A percentile compares a stretch with the other conserved stretches of the same genome.
Evolutionary conservation across 208 protist species (phyloP).

Genomic region (Trypanosoma grayi): DNA sequence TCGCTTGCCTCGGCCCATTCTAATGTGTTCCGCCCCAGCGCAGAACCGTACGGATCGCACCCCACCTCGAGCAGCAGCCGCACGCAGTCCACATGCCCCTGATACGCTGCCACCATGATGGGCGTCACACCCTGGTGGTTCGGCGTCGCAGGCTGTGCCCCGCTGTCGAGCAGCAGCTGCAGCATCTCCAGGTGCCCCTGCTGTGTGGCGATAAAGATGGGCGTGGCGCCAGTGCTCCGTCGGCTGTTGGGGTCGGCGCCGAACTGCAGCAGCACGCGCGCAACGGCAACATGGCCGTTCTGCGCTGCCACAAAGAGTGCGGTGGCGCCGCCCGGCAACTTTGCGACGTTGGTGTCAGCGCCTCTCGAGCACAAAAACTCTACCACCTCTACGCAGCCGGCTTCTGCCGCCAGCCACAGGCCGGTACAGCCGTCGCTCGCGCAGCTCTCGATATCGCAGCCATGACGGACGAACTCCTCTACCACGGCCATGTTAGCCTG

Average conservation of each 20-base stretch:
- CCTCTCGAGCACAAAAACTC: slow-evolving; percentile 19
- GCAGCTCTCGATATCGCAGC: not conserved
- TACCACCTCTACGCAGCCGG: slow-evolving; percentile 12
- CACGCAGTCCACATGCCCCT: slow-evolving; percentile 24
- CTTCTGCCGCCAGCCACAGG: slow-evolving; percentile 37
- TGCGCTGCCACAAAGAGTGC: slow-evolving; percentile 37
- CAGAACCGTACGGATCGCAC: slow-evolving; percentile 17
- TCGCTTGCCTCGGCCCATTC: slow-evolving; percentile 31
- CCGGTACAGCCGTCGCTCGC: slow-evolving; percentile 20
- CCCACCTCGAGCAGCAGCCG: slow-evolving; percentile 17
- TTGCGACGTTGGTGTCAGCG: slow-evolving; percentile 9
- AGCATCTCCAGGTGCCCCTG: slow-evolving; percentile 18
- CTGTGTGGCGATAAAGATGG: slow-evolving; percentile 31
- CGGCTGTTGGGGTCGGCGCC: slow-evolving; percentile 13
- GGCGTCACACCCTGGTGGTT: slow-evolving; percentile 32
- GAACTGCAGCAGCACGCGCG: slow-evolving; percentile 17
- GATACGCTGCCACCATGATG: slow-evolving; percentile 40
- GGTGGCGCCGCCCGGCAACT: slow-evolving; percentile 10
- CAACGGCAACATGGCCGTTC: slow-evolving; percentile 20
- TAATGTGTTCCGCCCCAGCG: slow-evolving; percentile 17
- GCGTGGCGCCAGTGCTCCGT: slow-evolving; percentile 21
- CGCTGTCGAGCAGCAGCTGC: slow-evolving; percentile 14
- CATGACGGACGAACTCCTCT: not conserved
- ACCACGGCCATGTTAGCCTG: slow-evolving; percentile 1
- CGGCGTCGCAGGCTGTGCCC: not conserved